Evolutionary conservation across 164 flowering plant species (phyloP).

Genomic region (Vitis riparia): DNA sequence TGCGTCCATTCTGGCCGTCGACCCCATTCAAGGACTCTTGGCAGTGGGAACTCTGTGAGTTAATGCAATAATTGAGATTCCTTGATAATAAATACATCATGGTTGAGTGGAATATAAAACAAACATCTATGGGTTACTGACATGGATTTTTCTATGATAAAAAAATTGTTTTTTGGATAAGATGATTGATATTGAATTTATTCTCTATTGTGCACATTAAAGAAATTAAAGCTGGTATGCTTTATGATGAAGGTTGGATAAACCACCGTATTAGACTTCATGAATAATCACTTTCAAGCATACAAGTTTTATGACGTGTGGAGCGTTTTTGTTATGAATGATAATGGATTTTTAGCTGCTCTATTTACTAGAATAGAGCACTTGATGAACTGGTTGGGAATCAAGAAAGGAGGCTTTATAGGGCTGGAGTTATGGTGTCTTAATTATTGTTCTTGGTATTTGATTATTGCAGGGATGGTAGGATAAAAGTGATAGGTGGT

Average conservation of each 20-base stretch:
- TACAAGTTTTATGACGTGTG: no score
- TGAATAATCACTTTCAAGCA: no score
- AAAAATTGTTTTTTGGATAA: not conserved
- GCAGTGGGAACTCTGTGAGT: constrained; percentile 90
- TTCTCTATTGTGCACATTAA: not conserved
- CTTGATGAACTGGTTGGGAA: not conserved
- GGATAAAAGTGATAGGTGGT: constrained; percentile 83
- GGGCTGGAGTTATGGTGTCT: not conserved
- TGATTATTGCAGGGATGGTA: constrained; percentile 70
- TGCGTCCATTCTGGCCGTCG: constrained; percentile 76
- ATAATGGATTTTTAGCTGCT: not conserved
- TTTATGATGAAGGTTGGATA: no score
- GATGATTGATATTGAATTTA: not conserved
- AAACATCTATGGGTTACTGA: no score
- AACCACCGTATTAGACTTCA: no score
- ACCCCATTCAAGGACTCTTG: constrained; percentile 70
- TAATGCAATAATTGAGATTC: not conserved
- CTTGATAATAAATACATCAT: no score
- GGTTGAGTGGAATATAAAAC: no score
- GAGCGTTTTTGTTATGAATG: no score
- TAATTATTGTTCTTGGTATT: constrained; percentile 2
- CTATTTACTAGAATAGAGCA: not conserved
- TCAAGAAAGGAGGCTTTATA: not conserved
- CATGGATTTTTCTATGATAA: no score
- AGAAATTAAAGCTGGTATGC: no score